Evolutionary conservation across 2,329 filamentous ascomycete genomes (phyloP), one percentile per base, ranked within the genome.

Genomic region (Penicillium sp.): DNA sequence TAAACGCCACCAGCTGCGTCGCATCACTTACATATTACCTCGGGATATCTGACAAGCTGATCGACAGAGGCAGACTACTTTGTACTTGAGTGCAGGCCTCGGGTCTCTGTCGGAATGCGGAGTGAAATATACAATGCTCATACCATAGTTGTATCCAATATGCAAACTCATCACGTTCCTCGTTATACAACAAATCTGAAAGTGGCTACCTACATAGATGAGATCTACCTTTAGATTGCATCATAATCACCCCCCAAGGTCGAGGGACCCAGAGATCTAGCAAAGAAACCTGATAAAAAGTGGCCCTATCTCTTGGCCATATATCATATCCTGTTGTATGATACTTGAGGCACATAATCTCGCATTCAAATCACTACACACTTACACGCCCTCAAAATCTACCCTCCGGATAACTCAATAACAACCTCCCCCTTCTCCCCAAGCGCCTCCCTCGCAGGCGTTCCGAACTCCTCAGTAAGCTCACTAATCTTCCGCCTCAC

Each of bases 401-500:
- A 40, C 37, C 14, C 26, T 9, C 37, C 47, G 26, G 37, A 14
- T 16, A 50, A 22, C 37, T 50, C 28, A 43, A 50, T 12, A 25
- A 50, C 30, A 19, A 50, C 5, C 48, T 50, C 37, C 16, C 48
- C 48, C 12, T 50, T 5, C 19, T 26, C 19, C 16, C 48, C 48
- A 28, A 43, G 37, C 11, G 12, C 19, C 11, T 6, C 30, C 11
- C n/a, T 43, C 7, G 43, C 48, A 17, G 19, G 19, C 8, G 48
- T 50, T 7, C 48, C 48, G 19, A 50, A 42, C 19, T 50, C 37
- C 5, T 16, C 30, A 44, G 28, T 50, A n/a, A 50, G 38, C 37
- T 19, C 17, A 4, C 28, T n/a, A 26, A 50, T 35, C 48, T 5
- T 50, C 16, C 11, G 16, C 5, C 28, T 35, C 68, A 75, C 5